These are phyloP conservation scores for Quercus parvula DNA, from an alignment of 306 rosid species.

Conservation along the genomic window DNA sequence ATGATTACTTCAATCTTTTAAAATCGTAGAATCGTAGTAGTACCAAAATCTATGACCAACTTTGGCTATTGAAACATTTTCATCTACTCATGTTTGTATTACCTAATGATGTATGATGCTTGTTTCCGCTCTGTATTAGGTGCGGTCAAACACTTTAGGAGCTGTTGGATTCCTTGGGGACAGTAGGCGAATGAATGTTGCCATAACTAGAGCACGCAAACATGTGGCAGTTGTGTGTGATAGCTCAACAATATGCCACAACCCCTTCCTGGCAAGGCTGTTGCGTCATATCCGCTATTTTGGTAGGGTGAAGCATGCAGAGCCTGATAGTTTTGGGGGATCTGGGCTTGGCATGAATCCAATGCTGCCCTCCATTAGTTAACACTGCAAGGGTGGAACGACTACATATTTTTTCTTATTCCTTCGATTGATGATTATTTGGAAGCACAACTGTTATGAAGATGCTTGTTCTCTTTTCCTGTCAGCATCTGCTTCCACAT, in stretches of 20 bases:
- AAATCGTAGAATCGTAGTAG: neutral
- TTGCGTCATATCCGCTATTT: slow-evolving; percentile 72
- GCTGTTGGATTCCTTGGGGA: slow-evolving; percentile 90
- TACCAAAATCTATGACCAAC: neutral
- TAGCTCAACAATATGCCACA: slow-evolving; percentile 83
- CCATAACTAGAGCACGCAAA: slow-evolving; percentile 81
- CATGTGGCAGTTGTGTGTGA: slow-evolving; percentile 78
- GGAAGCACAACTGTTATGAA: neutral
- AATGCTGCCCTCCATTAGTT: slow-evolving; percentile 63
- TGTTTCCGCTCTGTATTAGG: slow-evolving; percentile 33
- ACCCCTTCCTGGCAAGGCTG: slow-evolving; percentile 78
- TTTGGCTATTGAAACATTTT: neutral
- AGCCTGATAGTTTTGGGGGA: slow-evolving; percentile 67
- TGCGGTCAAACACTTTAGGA: slow-evolving; percentile 75
- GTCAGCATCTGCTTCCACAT: neutral
- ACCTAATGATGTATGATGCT: neutral
- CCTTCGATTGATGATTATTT: neutral
- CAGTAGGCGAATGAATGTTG: slow-evolving; percentile 82
- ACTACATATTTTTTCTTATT: slow-evolving; percentile 7
- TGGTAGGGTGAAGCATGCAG: slow-evolving; percentile 75
- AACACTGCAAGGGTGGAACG: slow-evolving; percentile 16
- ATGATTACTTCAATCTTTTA: neutral
- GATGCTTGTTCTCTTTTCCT: neutral
- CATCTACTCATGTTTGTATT: neutral
- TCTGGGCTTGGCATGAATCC: slow-evolving; percentile 75